Percentiles rank a stretch among this genome's conserved stretches.
These are phyloP conservation scores for Aspergillus texensis DNA, from an alignment of 2,329 filamentous ascomycete species.

Conservation along the genomic window DNA sequence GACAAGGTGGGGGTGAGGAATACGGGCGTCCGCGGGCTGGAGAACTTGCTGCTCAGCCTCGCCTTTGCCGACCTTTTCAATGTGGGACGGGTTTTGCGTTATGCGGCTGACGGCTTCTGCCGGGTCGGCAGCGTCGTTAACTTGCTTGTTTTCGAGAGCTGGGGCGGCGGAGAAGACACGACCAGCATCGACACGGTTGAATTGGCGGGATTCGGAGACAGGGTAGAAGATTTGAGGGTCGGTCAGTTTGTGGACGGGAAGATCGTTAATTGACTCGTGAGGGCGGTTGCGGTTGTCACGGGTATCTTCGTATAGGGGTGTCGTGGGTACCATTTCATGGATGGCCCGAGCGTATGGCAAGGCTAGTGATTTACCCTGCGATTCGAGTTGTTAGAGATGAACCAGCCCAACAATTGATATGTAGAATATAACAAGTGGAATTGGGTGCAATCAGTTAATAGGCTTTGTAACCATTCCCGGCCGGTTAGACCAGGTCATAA, in stretches of 20 bases:
- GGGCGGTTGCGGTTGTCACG: slow-evolving; percentile 40
- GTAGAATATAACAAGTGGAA: slow-evolving; percentile 11
- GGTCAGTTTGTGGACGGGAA: slow-evolving; percentile 60
- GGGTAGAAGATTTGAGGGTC: slow-evolving; percentile 63
- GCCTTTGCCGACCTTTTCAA: slow-evolving; percentile 48
- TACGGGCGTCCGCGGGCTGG: slow-evolving; percentile 64
- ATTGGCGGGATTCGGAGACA: slow-evolving; percentile 64
- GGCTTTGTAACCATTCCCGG: slow-evolving; percentile 65
- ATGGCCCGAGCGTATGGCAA: slow-evolving; percentile 76
- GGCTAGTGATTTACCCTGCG: slow-evolving; percentile 72
- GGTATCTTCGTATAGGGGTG: slow-evolving; percentile 45
- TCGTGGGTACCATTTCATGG: slow-evolving; percentile 76
- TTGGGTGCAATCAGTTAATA: slow-evolving; percentile 28
- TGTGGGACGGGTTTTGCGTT: slow-evolving; percentile 33
- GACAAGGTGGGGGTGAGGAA: slow-evolving; percentile 64
- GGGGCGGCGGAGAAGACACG: slow-evolving; percentile 59
- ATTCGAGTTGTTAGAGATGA: slow-evolving; percentile 23
- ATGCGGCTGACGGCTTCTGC: slow-evolving; percentile 33
- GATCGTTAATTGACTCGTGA: slow-evolving; percentile 67
- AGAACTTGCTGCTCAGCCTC: slow-evolving; percentile 52
- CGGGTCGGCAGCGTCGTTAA: slow-evolving; percentile 34
- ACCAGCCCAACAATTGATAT: slow-evolving; percentile 8
- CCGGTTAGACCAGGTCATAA: slow-evolving; percentile 72
- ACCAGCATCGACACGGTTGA: slow-evolving; percentile 67
- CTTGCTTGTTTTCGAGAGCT: slow-evolving; percentile 32